Evolutionary conservation across 257 asterid species (phyloP), one percentile per base, ranked within the genome.

Genomic region (Jacaranda copaia): DNA sequence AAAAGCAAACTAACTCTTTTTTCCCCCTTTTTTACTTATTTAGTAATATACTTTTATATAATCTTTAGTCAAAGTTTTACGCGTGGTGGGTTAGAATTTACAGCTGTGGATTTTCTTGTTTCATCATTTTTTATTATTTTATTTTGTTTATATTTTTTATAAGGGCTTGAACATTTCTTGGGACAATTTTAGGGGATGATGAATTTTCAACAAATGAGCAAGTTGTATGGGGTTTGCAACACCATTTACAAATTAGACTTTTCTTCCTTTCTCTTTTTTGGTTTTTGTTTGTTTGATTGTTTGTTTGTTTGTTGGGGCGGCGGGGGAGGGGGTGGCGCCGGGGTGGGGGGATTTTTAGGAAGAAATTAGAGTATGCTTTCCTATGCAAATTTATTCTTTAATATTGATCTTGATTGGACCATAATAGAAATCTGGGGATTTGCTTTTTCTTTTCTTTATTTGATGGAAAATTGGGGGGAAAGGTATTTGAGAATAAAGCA

Each of bases 401-500:
- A 9, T 16, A 12, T 57, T 46, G 42, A 43, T 66, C 36, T 20
- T 66, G 65, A 19, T 57, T 59, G 16, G 52, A 58, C 25, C 35
- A 40, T 35, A 51, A 35, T 75, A 15, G 51, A 53, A 81, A 59
- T 18, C 35, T 12, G 69, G 10, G 8, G 19, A 19, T 12, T 20
- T 6, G n/a, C 36, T 18, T 6, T 4, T 56, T 48, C 12, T 48
- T 45, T 6, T 25, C 32, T 25, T 25, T 25, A 25, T 25, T 38
- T 18, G 68, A 40, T 72, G 73, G 64, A 51, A 67, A 73, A 59
- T 45, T 77, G 59, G 20, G 61, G 45, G 57, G 80, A 67, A 25
- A 68, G 65, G 68, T 73, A 77, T 63, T 67, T 13, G 70, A 58
- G 76, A 79, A 82, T 82, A 79, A 78, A 79, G 74, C 75, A 76